Evolutionary conservation across 2,329 filamentous ascomycete genomes (phyloP).

Genomic region (Nemania serpens): DNA sequence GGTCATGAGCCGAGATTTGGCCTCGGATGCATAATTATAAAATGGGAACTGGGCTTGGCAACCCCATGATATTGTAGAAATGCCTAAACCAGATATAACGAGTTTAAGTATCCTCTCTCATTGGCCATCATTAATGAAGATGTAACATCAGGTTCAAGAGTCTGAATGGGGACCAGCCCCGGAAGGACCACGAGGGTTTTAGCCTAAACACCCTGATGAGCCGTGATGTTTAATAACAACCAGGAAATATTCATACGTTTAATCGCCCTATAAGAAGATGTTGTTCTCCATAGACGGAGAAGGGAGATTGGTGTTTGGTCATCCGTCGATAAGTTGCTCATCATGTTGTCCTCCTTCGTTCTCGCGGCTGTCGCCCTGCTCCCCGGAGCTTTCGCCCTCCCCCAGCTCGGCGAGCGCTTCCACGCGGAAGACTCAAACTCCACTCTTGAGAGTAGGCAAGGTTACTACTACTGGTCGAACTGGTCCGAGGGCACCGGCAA

Average conservation of each 20-base stretch:
- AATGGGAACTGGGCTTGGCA: conserved; percentile 8
- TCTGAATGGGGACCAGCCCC: conserved; percentile 31
- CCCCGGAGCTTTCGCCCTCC: conserved; percentile 33
- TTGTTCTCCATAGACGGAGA: background rate
- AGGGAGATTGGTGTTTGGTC: background rate
- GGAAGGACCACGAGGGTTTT: conserved; percentile 33
- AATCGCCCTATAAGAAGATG: conserved; percentile 8
- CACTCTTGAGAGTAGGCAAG: conserved; percentile 32
- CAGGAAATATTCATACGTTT: background rate
- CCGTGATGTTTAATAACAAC: conserved; percentile 15
- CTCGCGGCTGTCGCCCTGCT: conserved; percentile 34
- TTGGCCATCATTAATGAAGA: conserved; percentile 31
- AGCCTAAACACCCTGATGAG: conserved; percentile 33
- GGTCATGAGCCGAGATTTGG: conserved; percentile 24
- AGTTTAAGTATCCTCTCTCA: conserved; percentile 21
- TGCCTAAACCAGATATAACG: conserved; percentile 17
- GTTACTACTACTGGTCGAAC: conserved; percentile 38
- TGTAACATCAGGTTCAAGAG: conserved; percentile 28
- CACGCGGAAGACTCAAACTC: conserved; percentile 29
- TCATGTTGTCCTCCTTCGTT: conserved; percentile 34
- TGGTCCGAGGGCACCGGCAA: conserved; percentile 46
- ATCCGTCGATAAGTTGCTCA: conserved; percentile 6
- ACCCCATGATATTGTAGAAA: conserved; percentile 1
- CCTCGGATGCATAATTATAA: conserved; percentile 3
- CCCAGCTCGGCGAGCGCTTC: conserved; percentile 26